Base-by-base conservation (phyloP, 306 rosid genomes). In the Styphnolobium japonicum region DNA sequence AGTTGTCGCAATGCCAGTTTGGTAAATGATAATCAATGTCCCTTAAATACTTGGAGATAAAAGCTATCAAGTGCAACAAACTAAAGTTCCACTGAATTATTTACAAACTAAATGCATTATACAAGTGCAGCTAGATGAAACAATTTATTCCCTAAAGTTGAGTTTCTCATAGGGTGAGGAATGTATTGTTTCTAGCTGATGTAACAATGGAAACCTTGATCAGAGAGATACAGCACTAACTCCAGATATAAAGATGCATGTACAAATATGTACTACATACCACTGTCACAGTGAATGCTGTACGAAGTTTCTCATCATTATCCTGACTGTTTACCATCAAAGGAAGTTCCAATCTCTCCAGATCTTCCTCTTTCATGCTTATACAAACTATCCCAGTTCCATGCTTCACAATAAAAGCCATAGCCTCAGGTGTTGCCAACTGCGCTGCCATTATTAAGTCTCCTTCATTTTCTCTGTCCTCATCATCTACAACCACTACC, bases 391-490 rank as follows among this genome's bases (percentile, higher is more conserved):
- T 93, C 34, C 98, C 98, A 56, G 97, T 93, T 79, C 98, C 97
- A 64, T 93, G 87, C 88, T 78, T 93, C 53, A 93, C 98, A 81
- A 93, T 87, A 76, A 93, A 93, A 76, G 98, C 98, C 98, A 93
- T 91, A 71, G 98, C 97, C 83, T 93, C 97, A 37, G 98, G 92
- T 16, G 98, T 93, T 33, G 85, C 97, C 80, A 92, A 31, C 80
- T 89, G 64, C 10, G 98, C 97, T 9, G 97, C 94, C 97, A 93
- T 93, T 64, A 93, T 88, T 16, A 93, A 60, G 84, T 93, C 98
- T 77, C 98, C 98, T 84, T 93, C 98, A 78, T 93, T 93, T 85
- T 93, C 97, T 82, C 98, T 89, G 46, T 91, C 94, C 84, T 93
- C 98, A 6, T 91, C 98, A 48, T 93, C 97, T 39, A 93, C 94